phyloP scores from a whole-genome alignment of 2,329 filamentous ascomycete genomes.

The Pyrenochaeta sp. region DNA sequence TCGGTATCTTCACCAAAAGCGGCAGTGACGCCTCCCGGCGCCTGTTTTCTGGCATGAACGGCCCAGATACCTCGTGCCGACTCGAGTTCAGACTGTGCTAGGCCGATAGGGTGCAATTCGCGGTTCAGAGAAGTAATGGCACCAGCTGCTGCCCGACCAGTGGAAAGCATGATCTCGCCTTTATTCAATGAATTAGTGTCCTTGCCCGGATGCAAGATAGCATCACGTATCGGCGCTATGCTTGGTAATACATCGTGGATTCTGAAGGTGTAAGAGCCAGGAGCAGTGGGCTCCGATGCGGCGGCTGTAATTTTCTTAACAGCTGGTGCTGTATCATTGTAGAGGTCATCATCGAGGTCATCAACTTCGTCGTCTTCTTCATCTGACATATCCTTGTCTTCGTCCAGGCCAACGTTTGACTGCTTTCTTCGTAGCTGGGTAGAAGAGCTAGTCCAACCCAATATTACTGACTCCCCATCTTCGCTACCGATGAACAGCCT shows the following conservation, averaged over 20 bases:
- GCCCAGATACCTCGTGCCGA: slow-evolving; percentile 84
- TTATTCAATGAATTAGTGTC: slow-evolving; percentile 32
- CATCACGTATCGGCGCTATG: slow-evolving; percentile 79
- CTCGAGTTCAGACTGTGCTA: slow-evolving; percentile 75
- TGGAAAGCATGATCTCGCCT: slow-evolving; percentile 64
- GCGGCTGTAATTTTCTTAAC: slow-evolving; percentile 51
- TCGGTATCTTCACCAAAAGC: slow-evolving; percentile 55
- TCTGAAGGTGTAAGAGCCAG: slow-evolving; percentile 75
- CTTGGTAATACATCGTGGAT: slow-evolving; percentile 80
- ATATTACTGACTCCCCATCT: slow-evolving; percentile 78
- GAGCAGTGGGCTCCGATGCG: slow-evolving; percentile 55
- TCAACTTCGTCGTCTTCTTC: slow-evolving; percentile 68
- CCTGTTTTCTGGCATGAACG: slow-evolving; percentile 72
- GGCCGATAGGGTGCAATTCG: slow-evolving; percentile 76
- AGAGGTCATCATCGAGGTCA: slow-evolving; percentile 68
- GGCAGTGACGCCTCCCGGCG: slow-evolving; percentile 64
- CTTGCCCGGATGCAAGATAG: slow-evolving; percentile 67
- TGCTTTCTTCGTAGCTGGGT: slow-evolving; percentile 67
- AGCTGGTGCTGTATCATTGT: slow-evolving; percentile 64
- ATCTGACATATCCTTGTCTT: slow-evolving; percentile 52
- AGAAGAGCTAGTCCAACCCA: slow-evolving; percentile 77
- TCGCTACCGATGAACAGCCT: slow-evolving; percentile 87
- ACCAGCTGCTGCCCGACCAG: slow-evolving; percentile 72
- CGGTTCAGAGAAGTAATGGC: slow-evolving; percentile 79
- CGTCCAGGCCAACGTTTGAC: slow-evolving; percentile 67